Evolutionary conservation across 495 filamentous ascomycete species (phyloP), one percentile per base, ranked within the genome.

Genomic region (Pyrenula aspistea): DNA sequence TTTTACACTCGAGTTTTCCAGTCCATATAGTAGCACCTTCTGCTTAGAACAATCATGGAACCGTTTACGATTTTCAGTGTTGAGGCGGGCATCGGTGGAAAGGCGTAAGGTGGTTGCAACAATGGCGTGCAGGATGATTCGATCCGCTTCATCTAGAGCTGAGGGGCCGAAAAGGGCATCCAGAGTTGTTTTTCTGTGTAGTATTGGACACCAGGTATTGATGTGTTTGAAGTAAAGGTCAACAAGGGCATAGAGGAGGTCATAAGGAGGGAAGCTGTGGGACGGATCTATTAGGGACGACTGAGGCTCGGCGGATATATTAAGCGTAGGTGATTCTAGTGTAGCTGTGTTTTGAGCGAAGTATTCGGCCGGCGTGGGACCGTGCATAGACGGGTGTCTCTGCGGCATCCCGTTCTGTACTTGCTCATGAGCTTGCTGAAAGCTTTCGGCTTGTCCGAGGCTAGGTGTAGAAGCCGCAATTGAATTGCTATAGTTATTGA

Each of bases 191-290:
- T 85, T 81, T 2, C 88, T 82, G 67, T 95, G 88, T 19, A 95
- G 73, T 21, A 95, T 92, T 0, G 90, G 90, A 69, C 88, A 94
- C 85, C 88, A 94, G 0, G 88, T 86, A 65, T 94, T 91, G 65
- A 95, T 82, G 59, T 93, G 87, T 61, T 92, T 87, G 67, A 95
- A 95, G 67, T 91, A 95, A 1, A 94, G 73, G 63, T 94, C 88
- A 4, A 87, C 85, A 22, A 95, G 70, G 1, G 85, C 82, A 60
- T 89, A 93, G 4, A 94, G 69, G 20, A 95, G 67, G 67, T 92
- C 88, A 58, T 94, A 91, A 3, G 90, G 89, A 0, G 90, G 90
- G 19, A 94, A 79, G 57, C 90, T 87, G 53, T 87, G 76, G 60
- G 91, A 87, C 2, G 83, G 77, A 70, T 72, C 64, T 66, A 77